Percentiles rank a stretch among this genome's conserved stretches.
These are phyloP conservation scores for Candida andamanensis DNA, from an alignment of 805 yeast species.

Conservation along the genomic window DNA sequence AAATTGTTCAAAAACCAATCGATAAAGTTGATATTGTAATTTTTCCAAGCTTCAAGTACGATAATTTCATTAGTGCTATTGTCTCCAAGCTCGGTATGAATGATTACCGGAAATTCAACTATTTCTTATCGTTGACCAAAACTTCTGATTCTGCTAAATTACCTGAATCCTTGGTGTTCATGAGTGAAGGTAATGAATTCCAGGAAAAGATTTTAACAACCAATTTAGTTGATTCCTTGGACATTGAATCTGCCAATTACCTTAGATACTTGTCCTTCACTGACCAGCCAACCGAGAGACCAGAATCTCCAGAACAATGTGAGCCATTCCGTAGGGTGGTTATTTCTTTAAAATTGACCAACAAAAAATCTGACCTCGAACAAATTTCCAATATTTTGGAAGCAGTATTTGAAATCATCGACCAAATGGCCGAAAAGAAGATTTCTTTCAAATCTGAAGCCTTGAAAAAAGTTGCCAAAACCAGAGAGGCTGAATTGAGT, in stretches of 20 bases:
- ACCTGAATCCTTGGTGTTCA: conserved; percentile 73
- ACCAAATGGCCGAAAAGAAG: conserved; percentile 46
- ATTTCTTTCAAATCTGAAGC: conserved; percentile 67
- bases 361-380: conserved; percentile 44
- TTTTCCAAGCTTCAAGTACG: conserved; percentile 49
- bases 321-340: conserved; percentile 49
- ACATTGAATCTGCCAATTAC: conserved; percentile 28
- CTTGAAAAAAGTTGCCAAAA: conserved; percentile 65
- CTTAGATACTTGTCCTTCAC: conserved; percentile 73
- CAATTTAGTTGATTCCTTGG: conserved; percentile 41
- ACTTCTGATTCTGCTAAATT: conserved; percentile 67
- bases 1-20: conserved; percentile 48
- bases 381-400: conserved; percentile 47
- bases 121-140: conserved; percentile 78
- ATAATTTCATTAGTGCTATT: conserved; percentile 74
- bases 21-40: conserved; percentile 62
- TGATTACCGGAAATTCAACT: conserved; percentile 66
- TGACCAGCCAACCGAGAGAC: conserved; percentile 76
- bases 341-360: conserved; percentile 50
- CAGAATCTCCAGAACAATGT: conserved; percentile 53
- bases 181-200: conserved; percentile 85
- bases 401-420: conserved; percentile 57
- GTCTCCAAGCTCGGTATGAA: conserved; percentile 84
- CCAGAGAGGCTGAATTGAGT: conserved; percentile 68
- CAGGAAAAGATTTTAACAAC: conserved; percentile 57